Percentiles rank a stretch among this genome's conserved stretches.
Evolutionary conservation across 2,329 filamentous ascomycete genomes (phyloP).

Genomic region (Aspergillus carbonarius): DNA sequence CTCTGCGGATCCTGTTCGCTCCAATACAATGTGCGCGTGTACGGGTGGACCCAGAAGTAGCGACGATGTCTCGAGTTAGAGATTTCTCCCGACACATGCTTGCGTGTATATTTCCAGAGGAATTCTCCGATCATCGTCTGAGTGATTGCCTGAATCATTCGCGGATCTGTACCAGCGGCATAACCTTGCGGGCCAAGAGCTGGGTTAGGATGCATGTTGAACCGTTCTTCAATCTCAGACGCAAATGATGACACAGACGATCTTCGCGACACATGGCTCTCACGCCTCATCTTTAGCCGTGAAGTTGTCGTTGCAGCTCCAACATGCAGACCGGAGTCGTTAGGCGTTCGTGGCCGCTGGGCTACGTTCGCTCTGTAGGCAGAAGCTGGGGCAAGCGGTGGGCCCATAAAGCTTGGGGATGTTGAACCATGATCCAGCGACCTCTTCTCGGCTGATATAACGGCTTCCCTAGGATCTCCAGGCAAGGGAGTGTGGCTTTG

Average conservation of each 20-base stretch:
- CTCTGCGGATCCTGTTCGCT: conserved; percentile 82
- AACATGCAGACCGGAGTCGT: conserved; percentile 48
- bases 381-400: conserved; percentile 79
- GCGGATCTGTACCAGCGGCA: conserved; percentile 76
- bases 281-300: conserved; percentile 54
- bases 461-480: conserved; percentile 76
- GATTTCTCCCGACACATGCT: conserved; percentile 82
- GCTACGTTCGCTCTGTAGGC: conserved; percentile 56
- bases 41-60: conserved; percentile 99
- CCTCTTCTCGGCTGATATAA: conserved; percentile 71
- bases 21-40: conserved; percentile 96
- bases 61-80: conserved; percentile 87
- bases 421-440: conserved; percentile 48
- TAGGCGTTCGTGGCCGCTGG: conserved; percentile 62
- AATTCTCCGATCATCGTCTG: conserved; percentile 99
- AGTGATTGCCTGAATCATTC: conserved; percentile 98
- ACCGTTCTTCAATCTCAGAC: conserved; percentile 87
- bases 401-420: conserved; percentile 66
- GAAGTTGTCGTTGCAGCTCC: conserved; percentile 53
- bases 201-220: conserved; percentile 68
- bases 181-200: conserved; percentile 57
- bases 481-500: conserved; percentile 71
- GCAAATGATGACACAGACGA: conserved; percentile 94
- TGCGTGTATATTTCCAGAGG: conserved; percentile 98
- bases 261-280: conserved; percentile 58